Evolutionary conservation across 192 early-diverging fungal species (phyloP), one percentile per base, ranked within the genome.

Genomic region (Thamnidium elegans): DNA sequence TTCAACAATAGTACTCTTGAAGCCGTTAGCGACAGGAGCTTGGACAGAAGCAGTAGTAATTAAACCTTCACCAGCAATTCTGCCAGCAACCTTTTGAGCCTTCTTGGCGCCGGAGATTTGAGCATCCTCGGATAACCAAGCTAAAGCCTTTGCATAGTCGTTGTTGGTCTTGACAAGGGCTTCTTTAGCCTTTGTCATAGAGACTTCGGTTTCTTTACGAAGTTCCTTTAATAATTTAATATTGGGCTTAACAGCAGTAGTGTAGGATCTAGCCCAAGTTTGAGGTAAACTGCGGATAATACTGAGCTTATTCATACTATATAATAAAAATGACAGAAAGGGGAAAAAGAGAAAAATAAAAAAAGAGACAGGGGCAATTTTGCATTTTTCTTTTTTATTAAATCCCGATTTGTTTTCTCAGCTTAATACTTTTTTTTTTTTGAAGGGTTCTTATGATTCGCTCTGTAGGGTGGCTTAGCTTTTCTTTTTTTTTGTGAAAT

Each of bases 141-240:
- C 80, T 48, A 92, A 72, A n/a, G 96, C 96, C 51, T 72, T 74
- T 31, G 80, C 84, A 60, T 90, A 90, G 73, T 89, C 81, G 70
- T 90, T 90, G 67, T 87, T 74, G 43, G 78, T 80, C 48, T 79
- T 81, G 7, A 84, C 59, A 51, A 97, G 81, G 13, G 95, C 95
- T 68, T 94, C 93, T 63, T 90, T 89, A 51, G 94, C 94, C 69
- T 93, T 93, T 74, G 81, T 81, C 72, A 97, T 90, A 43, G 85
- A 73, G 17, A 90, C 85, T 44, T 86, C 80, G 31, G 89, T 92
- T 53, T 92, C 86, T 75, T 92, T 84, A 34, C 94, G 88, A 63
- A 95, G 79, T 64, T 75, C 67, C 26, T 87, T 85, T 15, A 95
- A 78, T 31, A 89, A 79, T 23, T 78, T 79, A 39, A 88, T 82